Evolutionary conservation across 225 moss, liverwort and hornwort genomes (phyloP), one percentile per base, ranked within the genome.

Genomic region (Ulota crispa): DNA sequence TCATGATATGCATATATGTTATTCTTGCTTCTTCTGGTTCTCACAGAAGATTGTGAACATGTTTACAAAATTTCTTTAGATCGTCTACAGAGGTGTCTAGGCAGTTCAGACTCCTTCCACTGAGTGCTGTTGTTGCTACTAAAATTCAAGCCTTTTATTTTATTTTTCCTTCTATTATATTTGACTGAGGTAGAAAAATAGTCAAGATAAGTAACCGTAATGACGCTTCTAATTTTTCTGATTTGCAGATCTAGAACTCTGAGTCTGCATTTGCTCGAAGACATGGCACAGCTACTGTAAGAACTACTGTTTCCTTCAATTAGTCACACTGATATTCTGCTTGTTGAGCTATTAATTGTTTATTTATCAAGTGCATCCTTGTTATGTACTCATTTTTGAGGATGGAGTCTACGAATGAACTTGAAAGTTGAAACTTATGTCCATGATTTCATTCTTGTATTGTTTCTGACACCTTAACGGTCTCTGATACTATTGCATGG

Each of bases 221-320:
- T 65, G 9, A 34, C 57, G 47, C 47, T 75, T 62, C 39, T 1
- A 69, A 4, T 27, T 32, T 9, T 59, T 55, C 30, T 24, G 53
- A 12, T 67, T 57, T 66, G 68, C 83, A 84, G 83, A 41, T 84
- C 13, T 72, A 42, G 54, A 71, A 43, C 54, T 76, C 42, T 42
- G 11, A 9, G 69, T 30, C 30, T 19, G 2, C 36, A 54, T 36
- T 14, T 30, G 26, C 39, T 42, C 31, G n/a, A 9, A 30, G 37
- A 14, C 41, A 83, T 83, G 87, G 67, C 68, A 50, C 62, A 36
- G 52, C 47, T 19, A 47, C 10, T 68, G 87, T 87, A 84, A 76
- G 55, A 18, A 5, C 10, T 27, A 7, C 13, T 42, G 10, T 39
- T 63, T 70, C 43, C 24, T 73, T 57, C 23, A 43, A 32, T 56